Conservation (phyloP, 148 eudicot genomes). For the Spergularia marina region DNA sequence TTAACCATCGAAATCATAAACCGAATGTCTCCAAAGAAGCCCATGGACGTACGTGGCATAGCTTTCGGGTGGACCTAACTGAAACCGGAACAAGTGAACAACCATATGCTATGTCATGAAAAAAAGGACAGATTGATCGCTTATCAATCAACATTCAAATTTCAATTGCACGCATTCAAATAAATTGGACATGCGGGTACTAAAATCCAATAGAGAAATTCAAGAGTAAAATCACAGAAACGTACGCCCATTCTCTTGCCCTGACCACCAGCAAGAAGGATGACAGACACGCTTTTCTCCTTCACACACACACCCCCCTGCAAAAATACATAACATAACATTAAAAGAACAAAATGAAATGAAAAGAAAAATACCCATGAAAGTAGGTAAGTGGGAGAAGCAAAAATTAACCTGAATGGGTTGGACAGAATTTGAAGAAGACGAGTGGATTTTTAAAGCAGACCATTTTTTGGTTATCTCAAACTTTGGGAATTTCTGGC, state of each 20-base stretch:
- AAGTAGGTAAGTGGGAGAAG: neutral
- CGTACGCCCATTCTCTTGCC: slow-evolving; percentile 95
- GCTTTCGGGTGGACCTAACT: too few relatives aligned
- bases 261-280: slow-evolving; percentile 93
- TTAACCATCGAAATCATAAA: neutral
- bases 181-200: neutral
- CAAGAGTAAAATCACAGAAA: slow-evolving; percentile 8
- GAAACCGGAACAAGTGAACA: too few relatives aligned
- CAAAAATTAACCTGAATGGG: slow-evolving; percentile 16
- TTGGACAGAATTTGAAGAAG: slow-evolving; percentile 20
- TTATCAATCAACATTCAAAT: too few relatives aligned
- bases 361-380: neutral
- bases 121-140: too few relatives aligned
- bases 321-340: neutral
- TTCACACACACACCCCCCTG: slow-evolving; percentile 56
- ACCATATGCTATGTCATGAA: too few relatives aligned
- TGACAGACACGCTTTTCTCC: slow-evolving; percentile 80
- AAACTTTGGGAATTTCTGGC: neutral
- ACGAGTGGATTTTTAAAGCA: slow-evolving; percentile 14
- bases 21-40: neutral
- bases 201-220: neutral
- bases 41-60: too few relatives aligned
- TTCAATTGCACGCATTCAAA: neutral
- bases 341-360: neutral
- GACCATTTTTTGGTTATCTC: neutral